Base-by-base conservation (phyloP, 2,329 filamentous ascomycete species). In the Ophidiomyces ophidiicola region DNA sequence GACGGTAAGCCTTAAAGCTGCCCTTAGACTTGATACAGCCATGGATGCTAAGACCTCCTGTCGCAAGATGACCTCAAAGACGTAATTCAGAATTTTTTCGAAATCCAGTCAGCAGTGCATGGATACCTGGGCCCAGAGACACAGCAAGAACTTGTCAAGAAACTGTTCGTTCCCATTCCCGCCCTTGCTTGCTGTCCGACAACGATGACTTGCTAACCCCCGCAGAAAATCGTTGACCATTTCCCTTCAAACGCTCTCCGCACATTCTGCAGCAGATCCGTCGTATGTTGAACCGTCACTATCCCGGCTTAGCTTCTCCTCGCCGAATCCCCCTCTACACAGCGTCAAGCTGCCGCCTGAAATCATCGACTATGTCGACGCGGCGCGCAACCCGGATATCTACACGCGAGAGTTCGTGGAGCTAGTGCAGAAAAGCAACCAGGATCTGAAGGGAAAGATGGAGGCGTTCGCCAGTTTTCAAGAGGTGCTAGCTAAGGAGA, bases 371-470 rank as follows among this genome's bases (percentile, higher is more conserved):
- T 80, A 78, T 53, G 72, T 80, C 23, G 74, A 78, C 49, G 63
- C 68, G 14, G 69, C 72, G 12, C 70, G 75, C 15, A 80, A 80
- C 50, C 76, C 75, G 5, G 75, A 79, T 49, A 78, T 79, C 48
- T 79, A 77, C 56, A 78, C 74, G 6, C 67, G 75, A 32, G 74
- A 79, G 48, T 77, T 78, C 46, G 72, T 79, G 31, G 75, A 80
- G 56, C 61, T 72, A 19, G 72, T 76, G 6, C 74, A 78, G 59
- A 65, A 69, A 44, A 68, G 70, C 34, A 80, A 80, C 46, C 73
- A 77, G 51, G 69, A 73, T 55, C 57, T 78, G 36, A 76, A 73
- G 48, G 76, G 75, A 21, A 73, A 74, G 49, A 65, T 63, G 41
- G 67, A 76, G 49, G 75, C 73, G 1, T 78, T 76, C 55, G 67